Evolutionary conservation across 2,329 filamentous ascomycete species (phyloP).

Genomic region (Verticillium klebahnii): DNA sequence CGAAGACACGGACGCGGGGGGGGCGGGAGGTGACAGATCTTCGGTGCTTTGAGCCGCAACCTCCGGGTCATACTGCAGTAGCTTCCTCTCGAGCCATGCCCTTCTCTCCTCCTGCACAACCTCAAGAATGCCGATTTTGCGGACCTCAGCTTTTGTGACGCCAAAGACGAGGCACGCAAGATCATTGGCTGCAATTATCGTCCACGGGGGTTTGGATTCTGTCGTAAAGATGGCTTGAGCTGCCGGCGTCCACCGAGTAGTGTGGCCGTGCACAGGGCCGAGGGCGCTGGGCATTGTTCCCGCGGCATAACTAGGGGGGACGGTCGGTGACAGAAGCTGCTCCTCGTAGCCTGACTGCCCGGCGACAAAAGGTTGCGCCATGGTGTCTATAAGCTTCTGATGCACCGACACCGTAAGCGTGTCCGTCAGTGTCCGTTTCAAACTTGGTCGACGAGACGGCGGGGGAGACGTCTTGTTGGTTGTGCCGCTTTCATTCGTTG

Average conservation of each 20-base stretch:
- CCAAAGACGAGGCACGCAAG: conserved; percentile 96
- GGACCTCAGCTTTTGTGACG: conserved; percentile 93
- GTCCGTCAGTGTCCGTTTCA: conserved; percentile 89
- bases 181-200: conserved; percentile 93
- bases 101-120: conserved; percentile 87
- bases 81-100: conserved; percentile 83
- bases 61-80: conserved; percentile 57
- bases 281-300: conserved; percentile 42
- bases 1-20: conserved; percentile 37
- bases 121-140: conserved; percentile 91
- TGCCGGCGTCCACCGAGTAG: conserved; percentile 83
- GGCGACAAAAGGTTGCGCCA: conserved; percentile 74
- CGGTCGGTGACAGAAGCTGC: conserved; percentile 37
- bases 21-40: conserved; percentile 30
- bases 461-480: conserved; percentile 50
- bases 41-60: conserved; percentile 23
- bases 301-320: conserved; percentile 33
- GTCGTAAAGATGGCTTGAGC: conserved; percentile 98
- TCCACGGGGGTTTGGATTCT: conserved; percentile 87
- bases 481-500: conserved; percentile 52
- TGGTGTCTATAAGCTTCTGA: conserved; percentile 76
- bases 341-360: conserved; percentile 34
- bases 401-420: conserved; percentile 69
- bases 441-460: conserved; percentile 54
- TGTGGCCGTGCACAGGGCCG: conserved; percentile 74